Evolutionary conservation across 148 eudicot genomes (phyloP), one percentile per base, ranked within the genome.

Genomic region (Hydrangea macrophylla): DNA sequence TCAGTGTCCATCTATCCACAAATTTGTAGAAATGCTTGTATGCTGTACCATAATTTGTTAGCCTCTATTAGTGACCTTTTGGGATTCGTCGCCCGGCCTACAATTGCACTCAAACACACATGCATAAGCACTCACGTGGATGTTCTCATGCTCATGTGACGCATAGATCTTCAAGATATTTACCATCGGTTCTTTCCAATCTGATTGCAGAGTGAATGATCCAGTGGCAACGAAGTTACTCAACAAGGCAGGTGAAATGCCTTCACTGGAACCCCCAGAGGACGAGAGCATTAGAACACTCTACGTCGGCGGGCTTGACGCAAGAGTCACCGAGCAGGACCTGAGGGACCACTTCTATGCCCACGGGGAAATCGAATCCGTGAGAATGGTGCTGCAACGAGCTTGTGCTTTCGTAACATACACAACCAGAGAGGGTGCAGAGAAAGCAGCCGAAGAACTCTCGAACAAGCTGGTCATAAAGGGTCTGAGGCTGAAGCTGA

Each of bases 231-330:
- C 84, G 81, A 91, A 95, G 83, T 89, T 91, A 51, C 88, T 94
- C 27, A 87, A 80, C 73, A 94, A 94, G 78, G 97, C 96, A 31
- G 99, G 97, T 65, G 96, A 91, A 71, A 94, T 94, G 99, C 92
- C 93, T 58, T 79, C 93, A 2, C 54, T 89, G 64, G 93, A 85
- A 65, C 81, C 97, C 40, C 99, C 99, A 0, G 99, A 91, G 2
- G 97, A 95, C 9, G 96, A 91, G 76, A 87, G 92, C 82, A 91
- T 95, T 54, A 87, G 82, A 74, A 94, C 99, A 55, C 83, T 94
- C 31, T 94, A 94, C 32, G 88, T 94, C 0, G 99, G 99, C 36
- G 97, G 99, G 65, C 87, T 94, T 50, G 97, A 94, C 73, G 83
- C 84, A 24, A 79, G 96, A 68, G 72, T 94, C 18, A 78, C 85